Evolutionary conservation across 176 grass and related monocot species (phyloP).

Genomic region (Tillandsia fasciculata): DNA sequence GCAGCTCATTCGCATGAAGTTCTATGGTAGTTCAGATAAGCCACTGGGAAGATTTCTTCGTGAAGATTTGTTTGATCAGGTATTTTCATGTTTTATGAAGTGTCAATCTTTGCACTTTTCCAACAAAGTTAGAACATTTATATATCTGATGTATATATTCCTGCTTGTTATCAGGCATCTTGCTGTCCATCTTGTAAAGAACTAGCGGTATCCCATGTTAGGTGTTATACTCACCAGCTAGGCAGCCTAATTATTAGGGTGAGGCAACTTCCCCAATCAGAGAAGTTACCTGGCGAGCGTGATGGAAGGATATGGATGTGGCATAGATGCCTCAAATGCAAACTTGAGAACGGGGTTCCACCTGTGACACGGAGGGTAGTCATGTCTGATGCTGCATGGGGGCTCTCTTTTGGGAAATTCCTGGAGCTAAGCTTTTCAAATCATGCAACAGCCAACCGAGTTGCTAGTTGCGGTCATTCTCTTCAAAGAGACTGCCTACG

Average conservation of each 20-base stretch:
- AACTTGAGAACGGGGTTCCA: conserved; percentile 63
- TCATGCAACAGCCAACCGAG: conserved; percentile 71
- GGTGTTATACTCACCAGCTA: conserved; percentile 78
- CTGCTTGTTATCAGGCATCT: conserved; percentile 44
- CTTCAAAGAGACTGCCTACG: conserved; percentile 77
- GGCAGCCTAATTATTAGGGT: conserved; percentile 69
- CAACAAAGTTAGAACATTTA: neutral
- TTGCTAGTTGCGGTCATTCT: conserved; percentile 84
- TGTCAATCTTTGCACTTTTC: neutral
- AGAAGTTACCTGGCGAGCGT: conserved; percentile 56
- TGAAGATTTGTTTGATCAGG: conserved; percentile 88
- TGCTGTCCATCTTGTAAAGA: conserved; percentile 66
- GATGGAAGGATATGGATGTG: conserved; percentile 99
- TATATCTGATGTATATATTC: neutral
- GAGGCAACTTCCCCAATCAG: conserved; percentile 36
- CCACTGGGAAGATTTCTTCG: conserved; percentile 81
- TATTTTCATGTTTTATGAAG: conserved; percentile 19
- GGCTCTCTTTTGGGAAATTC: conserved; percentile 94
- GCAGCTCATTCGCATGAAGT: conserved; percentile 70
- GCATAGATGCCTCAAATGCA: conserved; percentile 80
- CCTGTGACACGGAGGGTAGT: conserved; percentile 58
- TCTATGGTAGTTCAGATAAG: conserved; percentile 91
- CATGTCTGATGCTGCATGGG: conserved; percentile 89
- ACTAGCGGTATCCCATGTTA: conserved; percentile 62
- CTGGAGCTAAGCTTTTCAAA: conserved; percentile 93